A percentile compares a stretch with the other conserved stretches of the same genome.
Conservation (phyloP, 148 eudicot genomes). For the Rhododendron molle region DNA sequence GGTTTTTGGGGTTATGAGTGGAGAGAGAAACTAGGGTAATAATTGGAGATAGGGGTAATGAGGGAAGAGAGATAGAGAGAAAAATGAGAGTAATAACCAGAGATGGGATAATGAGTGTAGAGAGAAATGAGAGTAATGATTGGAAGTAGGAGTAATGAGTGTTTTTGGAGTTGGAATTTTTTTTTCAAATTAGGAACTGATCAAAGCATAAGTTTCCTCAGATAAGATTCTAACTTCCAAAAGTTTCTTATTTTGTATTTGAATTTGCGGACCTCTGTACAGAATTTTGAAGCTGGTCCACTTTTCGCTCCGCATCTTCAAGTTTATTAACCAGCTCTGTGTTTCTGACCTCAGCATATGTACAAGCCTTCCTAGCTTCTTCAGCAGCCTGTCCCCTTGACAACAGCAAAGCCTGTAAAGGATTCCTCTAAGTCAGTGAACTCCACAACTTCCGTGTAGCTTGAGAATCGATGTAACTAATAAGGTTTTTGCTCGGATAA, state of each 20-base stretch:
- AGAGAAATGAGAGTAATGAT: no score
- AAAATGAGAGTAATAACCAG: no score
- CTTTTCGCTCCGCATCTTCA: slow-evolving; percentile 69
- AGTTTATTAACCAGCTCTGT: slow-evolving; percentile 57
- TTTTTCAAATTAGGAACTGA: no score
- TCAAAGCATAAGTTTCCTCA: background rate
- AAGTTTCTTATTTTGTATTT: background rate
- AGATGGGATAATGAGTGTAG: no score
- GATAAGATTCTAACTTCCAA: background rate
- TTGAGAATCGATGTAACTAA: background rate
- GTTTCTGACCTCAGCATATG: slow-evolving; percentile 54
- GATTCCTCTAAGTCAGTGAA: slow-evolving; percentile 7
- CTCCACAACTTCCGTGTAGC: background rate
- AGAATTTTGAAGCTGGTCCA: slow-evolving; percentile 71
- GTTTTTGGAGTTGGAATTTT: no score
- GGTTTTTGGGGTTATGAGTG: no score
- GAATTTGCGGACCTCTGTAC: slow-evolving; percentile 60
- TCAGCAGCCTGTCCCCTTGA: slow-evolving; percentile 55
- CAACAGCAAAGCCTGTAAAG: slow-evolving; percentile 47
- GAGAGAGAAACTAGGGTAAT: no score
- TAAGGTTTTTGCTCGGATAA: background rate
- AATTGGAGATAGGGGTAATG: no score
- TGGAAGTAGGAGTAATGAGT: no score
- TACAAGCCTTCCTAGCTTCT: slow-evolving; percentile 47
- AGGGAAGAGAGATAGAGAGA: no score